Percentiles rank a stretch among this genome's conserved stretches.
These are phyloP conservation scores for Podospora didyma DNA, from an alignment of 495 filamentous ascomycete species.

Conservation along the genomic window DNA sequence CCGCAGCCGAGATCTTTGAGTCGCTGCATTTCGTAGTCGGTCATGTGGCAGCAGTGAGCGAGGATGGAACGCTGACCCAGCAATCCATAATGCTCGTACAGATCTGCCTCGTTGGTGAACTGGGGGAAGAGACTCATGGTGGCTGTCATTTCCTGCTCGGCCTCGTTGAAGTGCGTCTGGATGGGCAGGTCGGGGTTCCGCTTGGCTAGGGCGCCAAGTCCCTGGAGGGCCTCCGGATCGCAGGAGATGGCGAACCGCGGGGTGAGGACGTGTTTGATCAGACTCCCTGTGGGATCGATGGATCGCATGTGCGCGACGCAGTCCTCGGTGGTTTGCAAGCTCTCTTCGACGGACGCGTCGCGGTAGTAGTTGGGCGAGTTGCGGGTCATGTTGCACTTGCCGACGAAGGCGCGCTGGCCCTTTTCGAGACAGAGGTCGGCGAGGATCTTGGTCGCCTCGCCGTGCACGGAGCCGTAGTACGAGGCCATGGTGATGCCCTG, in stretches of 20 bases:
- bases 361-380: constrained; percentile 57
- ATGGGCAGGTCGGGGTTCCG: constrained; percentile 52
- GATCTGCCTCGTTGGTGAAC: constrained; percentile 49
- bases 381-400: constrained; percentile 64
- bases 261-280: constrained; percentile 57
- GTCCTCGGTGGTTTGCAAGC: constrained; percentile 47
- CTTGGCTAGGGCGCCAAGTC: constrained; percentile 48
- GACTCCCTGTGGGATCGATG: constrained; percentile 35
- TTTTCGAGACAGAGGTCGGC: constrained; percentile 52
- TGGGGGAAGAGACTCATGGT: constrained; percentile 51
- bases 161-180: constrained; percentile 65
- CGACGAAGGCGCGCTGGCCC: constrained; percentile 62
- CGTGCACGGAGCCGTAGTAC: constrained; percentile 61
- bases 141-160: constrained; percentile 49
- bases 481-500: constrained; percentile 64
- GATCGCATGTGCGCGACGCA: constrained; percentile 47
- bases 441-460: constrained; percentile 54
- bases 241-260: constrained; percentile 64
- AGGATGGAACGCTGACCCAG: constrained; percentile 55
- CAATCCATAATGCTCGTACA: constrained; percentile 52
- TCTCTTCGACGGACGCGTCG: constrained; percentile 45
- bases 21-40: constrained; percentile 48
- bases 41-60: constrained; percentile 59
- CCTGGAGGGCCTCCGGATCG: constrained; percentile 45
- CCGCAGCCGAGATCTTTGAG: constrained; percentile 49